phyloP scores from a whole-genome alignment of 768 basidiomycete species.

The Naganishia kalamii region DNA sequence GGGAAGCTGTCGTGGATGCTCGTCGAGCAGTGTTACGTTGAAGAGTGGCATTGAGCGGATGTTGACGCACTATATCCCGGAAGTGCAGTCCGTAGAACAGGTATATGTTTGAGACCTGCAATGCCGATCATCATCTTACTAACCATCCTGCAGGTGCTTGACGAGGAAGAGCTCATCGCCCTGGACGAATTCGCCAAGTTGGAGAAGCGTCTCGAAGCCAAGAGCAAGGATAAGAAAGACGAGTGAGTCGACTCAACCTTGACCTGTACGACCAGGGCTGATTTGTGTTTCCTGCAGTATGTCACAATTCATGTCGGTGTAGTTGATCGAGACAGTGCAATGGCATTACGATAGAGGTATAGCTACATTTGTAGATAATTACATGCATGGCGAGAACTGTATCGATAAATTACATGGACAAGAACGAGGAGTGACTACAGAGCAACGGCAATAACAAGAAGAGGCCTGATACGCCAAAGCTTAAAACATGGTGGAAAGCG shows the following conservation, averaged over 20 bases:
- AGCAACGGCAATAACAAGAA: not conserved
- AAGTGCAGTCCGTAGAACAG: constrained; percentile 47
- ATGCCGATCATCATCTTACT: not conserved
- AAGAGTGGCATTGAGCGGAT: constrained; percentile 97
- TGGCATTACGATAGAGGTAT: not conserved
- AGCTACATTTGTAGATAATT: constrained; percentile 11
- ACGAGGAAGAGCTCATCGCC: constrained; percentile 81
- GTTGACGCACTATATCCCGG: constrained; percentile 97
- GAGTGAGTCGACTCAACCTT: not conserved
- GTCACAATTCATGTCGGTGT: constrained; percentile 25
- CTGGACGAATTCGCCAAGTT: constrained; percentile 83
- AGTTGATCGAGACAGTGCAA: not conserved
- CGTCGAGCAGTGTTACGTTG: constrained; percentile 85
- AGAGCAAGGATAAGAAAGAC: constrained; percentile 34
- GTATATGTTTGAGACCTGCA: constrained; percentile 30
- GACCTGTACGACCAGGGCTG: not conserved
- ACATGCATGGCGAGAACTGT: not conserved
- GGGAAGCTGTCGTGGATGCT: constrained; percentile 94
- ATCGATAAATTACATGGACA: constrained; percentile 2
- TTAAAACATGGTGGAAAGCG: constrained; percentile 47
- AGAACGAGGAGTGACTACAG: not conserved
- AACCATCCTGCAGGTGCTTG: constrained; percentile 60
- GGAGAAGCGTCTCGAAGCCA: constrained; percentile 59
- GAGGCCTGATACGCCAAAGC: not conserved
- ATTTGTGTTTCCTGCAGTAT: not conserved